Evolutionary conservation across 2,329 filamentous ascomycete species (phyloP), one percentile per base, ranked within the genome.

Genomic region (Remersonia thermophila): DNA sequence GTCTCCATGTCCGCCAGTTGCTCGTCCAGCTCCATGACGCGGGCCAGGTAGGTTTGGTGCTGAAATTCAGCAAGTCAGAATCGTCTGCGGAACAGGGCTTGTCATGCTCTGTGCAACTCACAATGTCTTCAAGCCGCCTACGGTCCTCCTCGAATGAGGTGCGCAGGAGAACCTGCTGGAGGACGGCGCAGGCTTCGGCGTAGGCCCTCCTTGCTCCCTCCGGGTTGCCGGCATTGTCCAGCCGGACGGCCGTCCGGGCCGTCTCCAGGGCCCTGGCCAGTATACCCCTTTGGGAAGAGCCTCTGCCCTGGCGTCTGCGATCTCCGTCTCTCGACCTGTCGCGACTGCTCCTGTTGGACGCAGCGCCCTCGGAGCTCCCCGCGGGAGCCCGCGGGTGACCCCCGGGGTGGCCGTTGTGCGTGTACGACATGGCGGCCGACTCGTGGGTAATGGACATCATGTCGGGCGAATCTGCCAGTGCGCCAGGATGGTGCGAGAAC

Each of bases 211-310:
- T 79, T 13, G 91, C 91, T 28, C 84, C 86, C 55, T 89, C 83
- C 44, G 91, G 89, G 53, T 96, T 94, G 51, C 91, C 83, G 11
- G 85, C 86, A 70, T 95, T 96, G 60, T 98, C 91, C 28, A 98
- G 72, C 47, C 95, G 73, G 17, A 98, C 91, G 15, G 91, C 91
- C 10, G 84, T 89, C 53, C 98, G 95, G 33, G 91, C 91, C 61
- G 95, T 94, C 55, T 93, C 82, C 37, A 98, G 65, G 1, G 91
- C 91, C 49, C 83, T 83, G n/a, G 89, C 94, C 26, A 98, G 70
- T 87, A 96, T 96, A 9, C 80, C 83, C 64, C 95, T 96, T 56
- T 96, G 82, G 1, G 82, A 85, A 11, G 74, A 73, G n/a, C 61
- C 61, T 43, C 67, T 67, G 33, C 36, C 44, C 1, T 42, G 34